Evolutionary conservation across 495 filamentous ascomycete species (phyloP), one percentile per base, ranked within the genome.

Genomic region (Lophium mytilinum): DNA sequence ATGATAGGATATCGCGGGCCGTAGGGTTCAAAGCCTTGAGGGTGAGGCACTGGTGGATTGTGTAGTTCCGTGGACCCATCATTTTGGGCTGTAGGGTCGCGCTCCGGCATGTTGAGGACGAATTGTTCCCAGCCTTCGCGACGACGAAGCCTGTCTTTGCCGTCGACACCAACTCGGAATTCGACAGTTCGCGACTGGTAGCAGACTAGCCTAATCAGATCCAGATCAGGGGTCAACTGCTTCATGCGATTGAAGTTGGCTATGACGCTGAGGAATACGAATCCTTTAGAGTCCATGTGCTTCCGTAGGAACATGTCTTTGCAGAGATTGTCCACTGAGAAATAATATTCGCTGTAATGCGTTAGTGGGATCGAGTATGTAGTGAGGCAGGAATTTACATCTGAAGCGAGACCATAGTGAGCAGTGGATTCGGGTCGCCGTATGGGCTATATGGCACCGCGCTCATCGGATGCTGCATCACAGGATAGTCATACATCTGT

Each of bases 241-340:
- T 83, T 86, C 66, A 98, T 84, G 48, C 92, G 84, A 66, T 88
- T 88, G 76, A 98, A 98, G 40, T 72, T 75, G 9, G 88, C 84
- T 57, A 98, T 83, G 42, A 95, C 75, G 24, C 69, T 70, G 53
- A 98, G 69, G 51, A 79, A 81, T n/a, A 96, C 90, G 67, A 87
- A 98, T 9, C 93, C 93, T 69, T 96, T 85, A 2, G 83, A 86
- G 66, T 98, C 92, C 94, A 98, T 96, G 52, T 89, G 85, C 58
- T 82, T 83, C 34, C 93, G 84, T 33, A 98, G 79, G 71, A 83
- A 97, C 62, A 85, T 78, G 65, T 98, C 93, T 72, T 95, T 97
- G 80, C 88, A 92, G 53, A 96, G 80, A 69, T 97, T 97, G 61
- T 97, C 90, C 9, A 95, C 79, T 0, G 91, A 97, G 73, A 98